Evolutionary conservation across 441 rosid species (phyloP), one percentile per base, ranked within the genome.

Genomic region (Erysimum cheiri): DNA sequence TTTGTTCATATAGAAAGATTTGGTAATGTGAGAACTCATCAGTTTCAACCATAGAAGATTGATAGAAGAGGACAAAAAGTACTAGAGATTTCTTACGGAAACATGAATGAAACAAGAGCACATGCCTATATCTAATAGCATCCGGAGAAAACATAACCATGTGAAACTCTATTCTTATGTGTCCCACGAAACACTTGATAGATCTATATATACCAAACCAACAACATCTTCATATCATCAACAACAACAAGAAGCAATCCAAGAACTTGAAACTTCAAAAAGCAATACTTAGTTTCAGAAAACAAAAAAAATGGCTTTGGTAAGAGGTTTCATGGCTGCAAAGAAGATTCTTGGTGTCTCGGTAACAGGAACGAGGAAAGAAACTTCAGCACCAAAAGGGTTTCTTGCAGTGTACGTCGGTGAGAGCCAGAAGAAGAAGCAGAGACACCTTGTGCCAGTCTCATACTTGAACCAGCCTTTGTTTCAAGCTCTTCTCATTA

Each of bases 371-470:
- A 56, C 17, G 1, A 40, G 29, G 10, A 73, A 41, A 48, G 49
- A 7, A 40, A 52, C 40, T 43, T 67, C 67, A 12, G 67, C 68
- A 24, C 85, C 81, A 5, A 84, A 78, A 75, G 88, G 92, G 11
- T 70, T 60, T 49, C 46, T 82, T 14, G 85, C 85, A 4, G 83
- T 84, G 1, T 84, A 84, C 35, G 75, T 84, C 10, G 89, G 89
- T 13, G 82, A 80, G 53, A 60, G 9, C 5, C 62, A 81, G 41
- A 60, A 78, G 41, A 78, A 73, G 80, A 64, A 75, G 77, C 85
- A 84, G 60, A 36, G 75, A 67, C 73, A 64, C 49, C 19, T 74
- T 11, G 80, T 82, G 15, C 83, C 81, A 3, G 17, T 82, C 3
- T 77, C 80, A 11, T 72, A 64, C 73, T 65, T 85, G 73, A 80